Conservation (phyloP, 805 yeast genomes). For the Starmera pachycereana region DNA sequence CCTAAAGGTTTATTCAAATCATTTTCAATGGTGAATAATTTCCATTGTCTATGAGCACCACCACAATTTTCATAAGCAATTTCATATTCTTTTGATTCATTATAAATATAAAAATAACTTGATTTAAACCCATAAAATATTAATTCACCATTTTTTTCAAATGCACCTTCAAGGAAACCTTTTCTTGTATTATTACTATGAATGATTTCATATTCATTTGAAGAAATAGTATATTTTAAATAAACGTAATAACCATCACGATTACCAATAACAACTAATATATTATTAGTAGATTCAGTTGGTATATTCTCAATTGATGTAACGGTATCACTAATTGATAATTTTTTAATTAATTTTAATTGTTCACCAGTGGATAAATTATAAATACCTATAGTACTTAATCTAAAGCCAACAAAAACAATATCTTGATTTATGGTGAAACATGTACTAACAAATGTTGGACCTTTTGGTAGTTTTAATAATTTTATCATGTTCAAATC, state of each 20-base stretch:
- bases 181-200: conserved; percentile 57
- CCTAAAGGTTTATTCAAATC: conserved; percentile 6
- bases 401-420: conserved; percentile 62
- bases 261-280: conserved; percentile 36
- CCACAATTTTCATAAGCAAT: conserved; percentile 70
- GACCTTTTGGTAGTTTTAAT: conserved; percentile 27
- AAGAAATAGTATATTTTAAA: conserved; percentile 19
- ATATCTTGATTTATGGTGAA: conserved; percentile 31
- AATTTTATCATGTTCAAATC: conserved; percentile 18
- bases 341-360: conserved; percentile 28
- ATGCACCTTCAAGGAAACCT: conserved; percentile 77
- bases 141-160: conserved; percentile 32
- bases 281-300: conserved; percentile 12
- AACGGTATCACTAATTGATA: conserved; percentile 59
- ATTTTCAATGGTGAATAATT: conserved; percentile 23
- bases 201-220: conserved; percentile 19
- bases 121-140: conserved; percentile 77
- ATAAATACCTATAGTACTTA: conserved; percentile 53
- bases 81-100: conserved; percentile 69
- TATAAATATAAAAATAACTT: conserved; percentile 68
- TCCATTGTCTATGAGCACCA: conserved; percentile 87
- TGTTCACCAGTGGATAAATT: conserved; percentile 22
- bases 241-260: conserved; percentile 59
- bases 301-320: conserved; percentile 37
- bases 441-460: conserved; percentile 51